Base-by-base conservation (phyloP, 768 basidiomycete genomes). In the Boletus reticuloceps region DNA sequence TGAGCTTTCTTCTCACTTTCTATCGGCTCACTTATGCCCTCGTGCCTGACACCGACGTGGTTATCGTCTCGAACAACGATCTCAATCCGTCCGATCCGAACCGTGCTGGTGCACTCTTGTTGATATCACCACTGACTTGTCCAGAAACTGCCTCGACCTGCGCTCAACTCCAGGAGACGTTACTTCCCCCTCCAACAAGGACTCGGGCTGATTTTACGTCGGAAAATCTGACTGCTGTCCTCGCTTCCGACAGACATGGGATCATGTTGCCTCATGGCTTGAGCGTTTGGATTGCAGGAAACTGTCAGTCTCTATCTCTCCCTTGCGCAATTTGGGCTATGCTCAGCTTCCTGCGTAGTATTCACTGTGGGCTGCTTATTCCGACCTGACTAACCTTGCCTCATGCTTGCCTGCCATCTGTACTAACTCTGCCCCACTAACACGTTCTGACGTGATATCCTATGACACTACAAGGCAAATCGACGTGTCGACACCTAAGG, bases 371-470 rank as follows among this genome's bases (percentile, higher is more conserved):
- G 32, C 4, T 10, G 4, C 11, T 9, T 34, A 34, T 42, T 27
- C 5, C 25, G 22, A 3, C n/a, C 16, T 22, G n/a, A 47, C 14
- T 25, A 45, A 45, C 37, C 11, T 41, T 40, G 16, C 25, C 36
- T 8, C 38, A 25, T 4, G 32, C 11, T 54, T 62, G 13, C 56
- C 58, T 3, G 54, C 50, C 4, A 58, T 66, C 14, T 65, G 60
- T 42, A 58, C 56, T 17, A 66, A 68, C 29, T 60, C 66, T 16
- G 60, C 56, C 29, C 60, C 56, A 0, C 37, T 68, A 56, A 58
- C 13, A n/a, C 50, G 22, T 20, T 20, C 45, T 7, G 64, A 67
- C n/a, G 53, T 58, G 36, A 55, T 59, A 6, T 50, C 55, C 45
- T 42, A 55, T 19, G 62, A 67, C 22, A 60, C 34, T 11, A 36